phyloP scores from a whole-genome alignment of 306 rosid species.

The Mucuna pruriens region DNA sequence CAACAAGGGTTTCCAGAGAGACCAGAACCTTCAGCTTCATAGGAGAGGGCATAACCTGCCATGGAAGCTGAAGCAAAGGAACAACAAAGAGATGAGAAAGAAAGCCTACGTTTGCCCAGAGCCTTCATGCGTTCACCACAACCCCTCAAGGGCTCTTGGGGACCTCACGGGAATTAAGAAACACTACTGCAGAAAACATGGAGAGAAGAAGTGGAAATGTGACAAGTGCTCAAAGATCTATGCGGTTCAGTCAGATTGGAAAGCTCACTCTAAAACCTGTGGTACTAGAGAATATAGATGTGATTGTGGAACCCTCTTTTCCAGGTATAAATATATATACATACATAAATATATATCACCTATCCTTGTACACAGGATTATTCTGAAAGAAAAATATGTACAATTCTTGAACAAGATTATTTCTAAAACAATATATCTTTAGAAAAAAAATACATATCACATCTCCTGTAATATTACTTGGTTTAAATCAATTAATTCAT shows the following conservation, averaged over 20 bases:
- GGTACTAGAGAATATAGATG: slow-evolving; percentile 98
- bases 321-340: slow-evolving; percentile 61
- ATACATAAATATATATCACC: not conserved
- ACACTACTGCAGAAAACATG: slow-evolving; percentile 91
- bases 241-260: slow-evolving; percentile 99
- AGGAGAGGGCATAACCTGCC: slow-evolving; percentile 95
- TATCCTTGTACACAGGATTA: too few relatives aligned
- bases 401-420: too few relatives aligned
- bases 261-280: slow-evolving; percentile 95
- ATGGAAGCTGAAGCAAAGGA: slow-evolving; percentile 94
- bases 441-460: too few relatives aligned
- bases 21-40: slow-evolving; percentile 92
- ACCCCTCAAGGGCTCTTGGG: slow-evolving; percentile 95
- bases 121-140: slow-evolving; percentile 91
- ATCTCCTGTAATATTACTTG: not conserved
- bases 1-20: slow-evolving; percentile 92
- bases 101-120: slow-evolving; percentile 97
- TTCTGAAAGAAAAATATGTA: too few relatives aligned
- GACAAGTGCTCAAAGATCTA: slow-evolving; percentile 92
- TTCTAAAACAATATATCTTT: too few relatives aligned
- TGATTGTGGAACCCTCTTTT: slow-evolving; percentile 96
- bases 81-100: slow-evolving; percentile 76
- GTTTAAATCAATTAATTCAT: not conserved
- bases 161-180: slow-evolving; percentile 97
- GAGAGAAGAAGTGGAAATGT: slow-evolving; percentile 99